These are phyloP conservation scores for Cronartium quercuum DNA, from an alignment of 1,284 basidiomycete species.

Conservation along the genomic window DNA sequence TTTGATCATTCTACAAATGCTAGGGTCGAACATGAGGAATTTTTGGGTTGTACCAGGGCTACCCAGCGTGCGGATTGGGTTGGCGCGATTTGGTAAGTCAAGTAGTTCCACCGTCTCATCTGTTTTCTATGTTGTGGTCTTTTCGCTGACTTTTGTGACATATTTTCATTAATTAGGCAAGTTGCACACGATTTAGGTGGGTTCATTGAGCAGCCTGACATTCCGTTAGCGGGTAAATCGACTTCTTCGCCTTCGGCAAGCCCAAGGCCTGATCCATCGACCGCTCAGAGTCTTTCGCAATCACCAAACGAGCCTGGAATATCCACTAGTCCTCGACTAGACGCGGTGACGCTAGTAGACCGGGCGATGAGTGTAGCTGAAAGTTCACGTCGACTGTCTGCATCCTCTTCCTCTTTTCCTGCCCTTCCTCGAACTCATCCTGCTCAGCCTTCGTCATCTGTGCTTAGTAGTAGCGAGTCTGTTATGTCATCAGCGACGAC, in stretches of 20 bases:
- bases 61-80: slow-evolving; percentile 39
- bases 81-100: slow-evolving; percentile 32
- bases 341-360: slow-evolving; percentile 28
- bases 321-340: slow-evolving; percentile 11
- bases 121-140: not conserved
- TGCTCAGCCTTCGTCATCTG: not conserved
- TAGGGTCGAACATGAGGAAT: slow-evolving; percentile 30
- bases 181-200: slow-evolving; percentile 36
- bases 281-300: not conserved
- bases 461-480: slow-evolving; percentile 13
- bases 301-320: not conserved
- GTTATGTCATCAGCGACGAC: slow-evolving; percentile 1
- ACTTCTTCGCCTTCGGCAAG: not conserved
- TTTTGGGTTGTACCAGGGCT: slow-evolving; percentile 36
- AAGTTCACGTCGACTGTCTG: not conserved
- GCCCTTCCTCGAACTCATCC: not conserved
- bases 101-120: not conserved
- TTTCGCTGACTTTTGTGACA: not conserved
- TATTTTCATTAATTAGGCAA: slow-evolving; percentile 5
- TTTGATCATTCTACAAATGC: slow-evolving; percentile 34
- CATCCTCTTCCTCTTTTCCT: not conserved
- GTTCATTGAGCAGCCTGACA: slow-evolving; percentile 38
- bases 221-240: slow-evolving; percentile 24
- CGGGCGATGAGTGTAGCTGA: slow-evolving; percentile 18
- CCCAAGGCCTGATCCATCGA: not conserved